These are phyloP conservation scores for Centella asiatica DNA, from an alignment of 129 eudicot genomes.

Conservation along the genomic window DNA sequence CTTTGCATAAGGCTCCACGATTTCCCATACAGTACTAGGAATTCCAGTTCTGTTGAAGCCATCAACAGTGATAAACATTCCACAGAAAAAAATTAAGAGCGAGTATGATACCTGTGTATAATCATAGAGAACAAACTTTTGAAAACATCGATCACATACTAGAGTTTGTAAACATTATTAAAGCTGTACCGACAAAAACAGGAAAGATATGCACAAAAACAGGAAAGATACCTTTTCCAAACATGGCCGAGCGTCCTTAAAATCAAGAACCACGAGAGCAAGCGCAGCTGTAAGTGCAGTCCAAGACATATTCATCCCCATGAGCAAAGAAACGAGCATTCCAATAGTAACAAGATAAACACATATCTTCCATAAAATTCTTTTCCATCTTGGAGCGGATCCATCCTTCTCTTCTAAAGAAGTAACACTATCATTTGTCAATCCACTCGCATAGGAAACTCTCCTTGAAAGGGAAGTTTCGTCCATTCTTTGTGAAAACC, in stretches of 20 bases:
- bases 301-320: conserved; percentile 91
- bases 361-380: conserved; percentile 55
- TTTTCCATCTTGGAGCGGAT: conserved; percentile 44
- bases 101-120: conserved; percentile 72
- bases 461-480: conserved; percentile 23
- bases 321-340: conserved; percentile 65
- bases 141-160: neutral
- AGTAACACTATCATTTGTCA: conserved; percentile 7
- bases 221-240: conserved; percentile 56
- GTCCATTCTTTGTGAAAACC: conserved; percentile 17
- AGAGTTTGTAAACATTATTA: neutral
- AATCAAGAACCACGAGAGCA: conserved; percentile 91
- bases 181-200: neutral
- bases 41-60: conserved; percentile 89
- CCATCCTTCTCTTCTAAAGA: conserved; percentile 32
- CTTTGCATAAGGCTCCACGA: conserved; percentile 73
- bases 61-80: conserved; percentile 87
- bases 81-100: conserved; percentile 81
- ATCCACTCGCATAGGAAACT: conserved; percentile 27
- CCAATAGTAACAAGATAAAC: conserved; percentile 80
- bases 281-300: conserved; percentile 90
- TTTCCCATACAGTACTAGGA: conserved; percentile 76
- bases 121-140: conserved; percentile 4
- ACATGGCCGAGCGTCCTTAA: conserved; percentile 77
- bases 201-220: neutral